Evolutionary conservation across 108 stramenopile genomes (phyloP), one percentile per base, ranked within the genome.

Genomic region (Mediolabrus comicus): DNA sequence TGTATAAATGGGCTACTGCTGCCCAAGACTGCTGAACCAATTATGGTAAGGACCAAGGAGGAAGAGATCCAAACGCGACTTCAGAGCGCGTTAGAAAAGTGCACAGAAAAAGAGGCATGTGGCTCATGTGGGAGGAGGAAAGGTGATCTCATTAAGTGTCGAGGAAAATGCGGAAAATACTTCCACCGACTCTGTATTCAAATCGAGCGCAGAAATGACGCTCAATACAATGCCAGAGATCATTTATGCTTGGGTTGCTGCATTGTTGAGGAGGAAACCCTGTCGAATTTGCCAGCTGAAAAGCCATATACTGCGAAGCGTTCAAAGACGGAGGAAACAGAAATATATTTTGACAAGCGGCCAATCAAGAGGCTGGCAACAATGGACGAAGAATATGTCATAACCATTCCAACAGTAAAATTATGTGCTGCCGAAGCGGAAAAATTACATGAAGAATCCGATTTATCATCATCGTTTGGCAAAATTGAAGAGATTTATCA

Each of bases 121-220:
- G 55, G 14, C 17, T 59, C 16, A 38, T 67, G 74, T 52, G 16
- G 35, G 11, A 54, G 30, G 35, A 64, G 41, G 35, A 69, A 53
- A 27, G 75, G 68, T 12, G 39, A 31, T 39, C 60, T 58, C 13
- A 36, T 65, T 55, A n/a, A 29, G 46, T 77, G 75, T 51, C 16
- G 39, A 12, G 62, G 69, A 38, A 59, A 57, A 24, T 77, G 75
- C 36, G 75, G 75, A 11, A 59, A 63, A 38, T 77, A 52, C 41
- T 77, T 69, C 57, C 75, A 77, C 41, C 55, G 43, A 16, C 54
- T 70, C 29, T 77, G 75, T 49, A 57, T 77, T 38, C 75, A 70
- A 53, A 52, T 77, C 10, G 75, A 77, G 29, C 62, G 29, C 17
- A 36, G 53, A 4, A 60, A 68, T 34, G 34, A 34, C 25, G 38